Evolutionary conservation across 768 basidiomycete genomes (phyloP).

Genomic region (Nidularia pulvinata): DNA sequence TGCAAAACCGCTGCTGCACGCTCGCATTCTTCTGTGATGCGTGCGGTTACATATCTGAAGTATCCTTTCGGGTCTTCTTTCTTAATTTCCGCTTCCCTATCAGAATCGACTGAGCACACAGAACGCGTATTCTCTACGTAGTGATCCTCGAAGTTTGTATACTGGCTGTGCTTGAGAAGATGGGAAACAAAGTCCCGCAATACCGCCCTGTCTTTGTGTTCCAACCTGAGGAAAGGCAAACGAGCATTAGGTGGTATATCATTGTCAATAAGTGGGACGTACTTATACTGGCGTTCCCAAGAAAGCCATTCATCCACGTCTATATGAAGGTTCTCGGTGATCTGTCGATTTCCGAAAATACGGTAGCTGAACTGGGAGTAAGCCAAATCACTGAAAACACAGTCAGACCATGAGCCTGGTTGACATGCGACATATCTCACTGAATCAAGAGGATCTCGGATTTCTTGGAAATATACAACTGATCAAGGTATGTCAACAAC

Average conservation of each 20-base stretch:
- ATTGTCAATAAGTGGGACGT: not conserved
- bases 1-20: slow-evolving; percentile 52
- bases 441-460: slow-evolving; percentile 35
- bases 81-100: slow-evolving; percentile 26
- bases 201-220: slow-evolving; percentile 32
- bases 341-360: slow-evolving; percentile 47
- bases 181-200: slow-evolving; percentile 56
- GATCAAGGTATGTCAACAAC: slow-evolving; percentile 72
- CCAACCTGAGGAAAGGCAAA: slow-evolving; percentile 18
- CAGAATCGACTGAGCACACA: slow-evolving; percentile 57
- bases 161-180: slow-evolving; percentile 57
- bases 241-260: no score
- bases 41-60: slow-evolving; percentile 42
- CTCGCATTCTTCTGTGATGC: slow-evolving; percentile 56
- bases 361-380: slow-evolving; percentile 47
- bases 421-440: slow-evolving; percentile 26
- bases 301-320: slow-evolving; percentile 51
- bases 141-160: slow-evolving; percentile 55
- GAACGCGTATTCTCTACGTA: slow-evolving; percentile 48
- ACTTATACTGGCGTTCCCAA: slow-evolving; percentile 51
- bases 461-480: slow-evolving; percentile 51
- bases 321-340: slow-evolving; percentile 40
- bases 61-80: slow-evolving; percentile 49
- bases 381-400: slow-evolving; percentile 48
- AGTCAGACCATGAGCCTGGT: slow-evolving; percentile 8